Evolutionary conservation across 169 alveolate genomes (phyloP).

Genomic region (Perkinsus marinus): DNA sequence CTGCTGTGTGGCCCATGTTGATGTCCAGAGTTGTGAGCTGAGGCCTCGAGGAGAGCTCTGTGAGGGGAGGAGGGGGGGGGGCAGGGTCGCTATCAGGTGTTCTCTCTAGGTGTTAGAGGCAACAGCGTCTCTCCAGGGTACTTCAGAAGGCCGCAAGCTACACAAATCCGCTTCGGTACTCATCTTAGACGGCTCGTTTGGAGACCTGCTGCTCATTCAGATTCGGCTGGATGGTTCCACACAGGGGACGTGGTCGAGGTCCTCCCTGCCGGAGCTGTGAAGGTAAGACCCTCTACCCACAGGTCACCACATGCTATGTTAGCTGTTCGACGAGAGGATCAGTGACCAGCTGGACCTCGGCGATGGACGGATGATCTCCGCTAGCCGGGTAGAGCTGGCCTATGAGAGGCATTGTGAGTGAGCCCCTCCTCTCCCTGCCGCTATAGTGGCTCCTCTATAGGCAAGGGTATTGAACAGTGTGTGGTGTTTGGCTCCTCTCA

Average conservation of each 20-base stretch:
- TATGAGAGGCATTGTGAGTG: neutral
- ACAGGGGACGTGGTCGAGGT: neutral
- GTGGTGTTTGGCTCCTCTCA: neutral
- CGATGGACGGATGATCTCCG: neutral
- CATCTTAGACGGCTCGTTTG: neutral
- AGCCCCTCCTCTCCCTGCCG: neutral
- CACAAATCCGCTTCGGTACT: neutral
- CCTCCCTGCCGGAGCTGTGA: neutral
- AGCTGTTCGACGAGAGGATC: neutral
- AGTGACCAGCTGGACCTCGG: neutral
- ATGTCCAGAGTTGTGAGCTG: neutral
- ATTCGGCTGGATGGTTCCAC: neutral
- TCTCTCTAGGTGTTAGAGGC: neutral
- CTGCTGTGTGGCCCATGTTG: neutral
- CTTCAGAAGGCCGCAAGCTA: neutral
- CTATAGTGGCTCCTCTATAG: neutral
- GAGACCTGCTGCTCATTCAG: neutral
- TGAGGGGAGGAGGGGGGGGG: neutral
- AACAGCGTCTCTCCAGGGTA: neutral
- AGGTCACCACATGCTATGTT: neutral
- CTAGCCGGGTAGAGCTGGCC: neutral
- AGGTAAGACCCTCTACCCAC: neutral
- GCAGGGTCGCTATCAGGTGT: too few relatives aligned
- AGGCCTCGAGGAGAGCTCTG: neutral
- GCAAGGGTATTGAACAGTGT: neutral